These are phyloP conservation scores for Diplodia sapinea DNA, from an alignment of 2,329 filamentous ascomycete genomes.

Conservation along the genomic window DNA sequence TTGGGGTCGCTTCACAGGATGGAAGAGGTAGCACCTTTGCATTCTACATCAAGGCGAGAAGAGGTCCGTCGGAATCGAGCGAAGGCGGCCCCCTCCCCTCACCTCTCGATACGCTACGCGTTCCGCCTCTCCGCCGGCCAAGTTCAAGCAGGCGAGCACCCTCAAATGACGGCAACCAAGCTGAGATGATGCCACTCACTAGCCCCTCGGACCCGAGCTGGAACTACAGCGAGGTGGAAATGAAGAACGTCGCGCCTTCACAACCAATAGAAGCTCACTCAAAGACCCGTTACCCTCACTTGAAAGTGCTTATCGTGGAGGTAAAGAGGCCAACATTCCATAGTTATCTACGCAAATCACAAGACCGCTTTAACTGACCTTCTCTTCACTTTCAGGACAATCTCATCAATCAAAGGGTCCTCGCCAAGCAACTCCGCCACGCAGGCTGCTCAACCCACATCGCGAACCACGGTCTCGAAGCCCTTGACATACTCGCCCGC, in stretches of 20 bases:
- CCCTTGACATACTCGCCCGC: conserved; percentile 37
- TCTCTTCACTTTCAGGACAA: conserved; percentile 38
- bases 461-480: conserved; percentile 44
- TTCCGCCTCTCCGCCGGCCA: conserved; percentile 5
- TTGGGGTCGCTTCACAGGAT: conserved; percentile 42
- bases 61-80: background rate
- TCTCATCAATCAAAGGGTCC: conserved; percentile 46
- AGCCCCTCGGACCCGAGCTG: conserved; percentile 16
- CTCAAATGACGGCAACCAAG: background rate
- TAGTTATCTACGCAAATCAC: no score
- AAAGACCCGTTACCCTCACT: background rate
- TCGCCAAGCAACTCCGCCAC: conserved; percentile 43
- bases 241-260: background rate
- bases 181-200: conserved; percentile 10
- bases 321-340: background rate
- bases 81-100: background rate
- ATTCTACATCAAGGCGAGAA: conserved; percentile 43
- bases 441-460: conserved; percentile 40
- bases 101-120: background rate
- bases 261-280: background rate
- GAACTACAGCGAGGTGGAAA: conserved; percentile 2
- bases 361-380: conserved; percentile 35
- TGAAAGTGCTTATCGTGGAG: conserved; percentile 25
- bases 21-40: conserved; percentile 44
- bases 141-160: background rate